phyloP scores from a whole-genome alignment of 2,329 filamentous ascomycete genomes.

The Botrytis hyacinthi region DNA sequence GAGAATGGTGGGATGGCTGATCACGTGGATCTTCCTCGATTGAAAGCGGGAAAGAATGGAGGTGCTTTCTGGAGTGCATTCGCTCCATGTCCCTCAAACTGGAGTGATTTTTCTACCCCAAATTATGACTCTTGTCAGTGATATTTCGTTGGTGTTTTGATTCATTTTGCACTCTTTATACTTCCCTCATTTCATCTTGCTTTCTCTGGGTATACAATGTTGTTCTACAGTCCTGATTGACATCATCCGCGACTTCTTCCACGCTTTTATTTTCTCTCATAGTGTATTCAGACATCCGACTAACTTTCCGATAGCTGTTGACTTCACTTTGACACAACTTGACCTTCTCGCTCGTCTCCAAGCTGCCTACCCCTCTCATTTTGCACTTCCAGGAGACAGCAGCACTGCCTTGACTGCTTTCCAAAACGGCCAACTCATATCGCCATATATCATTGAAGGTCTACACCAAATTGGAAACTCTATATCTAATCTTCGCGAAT shows the following conservation, averaged over 20 bases:
- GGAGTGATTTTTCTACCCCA: slow-evolving; percentile 68
- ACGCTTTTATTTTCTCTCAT: neutral
- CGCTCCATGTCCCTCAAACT: slow-evolving; percentile 70
- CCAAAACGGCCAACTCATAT: slow-evolving; percentile 63
- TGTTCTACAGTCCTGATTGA: neutral
- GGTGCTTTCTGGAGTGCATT: slow-evolving; percentile 95
- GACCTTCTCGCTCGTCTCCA: slow-evolving; percentile 68
- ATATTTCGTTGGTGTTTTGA: neutral
- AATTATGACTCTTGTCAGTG: slow-evolving; percentile 65
- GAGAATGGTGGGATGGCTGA: slow-evolving; percentile 63
- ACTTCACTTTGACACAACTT: slow-evolving; percentile 70
- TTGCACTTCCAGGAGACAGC: slow-evolving; percentile 63
- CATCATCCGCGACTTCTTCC: neutral
- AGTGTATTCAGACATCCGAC: too few species aligned
- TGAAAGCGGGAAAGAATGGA: slow-evolving; percentile 68
- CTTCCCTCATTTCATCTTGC: neutral
- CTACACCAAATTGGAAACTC: slow-evolving; percentile 93
- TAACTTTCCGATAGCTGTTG: slow-evolving; percentile 48
- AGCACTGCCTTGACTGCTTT: slow-evolving; percentile 62
- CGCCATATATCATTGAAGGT: slow-evolving; percentile 78
- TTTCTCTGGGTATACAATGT: neutral
- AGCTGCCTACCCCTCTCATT: slow-evolving; percentile 62
- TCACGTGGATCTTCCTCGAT: slow-evolving; percentile 78
- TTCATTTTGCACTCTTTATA: neutral
- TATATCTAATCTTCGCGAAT: slow-evolving; percentile 70